phyloP scores from a whole-genome alignment of 495 filamentous ascomycete genomes.

The Aspergillus bertholletiae region DNA sequence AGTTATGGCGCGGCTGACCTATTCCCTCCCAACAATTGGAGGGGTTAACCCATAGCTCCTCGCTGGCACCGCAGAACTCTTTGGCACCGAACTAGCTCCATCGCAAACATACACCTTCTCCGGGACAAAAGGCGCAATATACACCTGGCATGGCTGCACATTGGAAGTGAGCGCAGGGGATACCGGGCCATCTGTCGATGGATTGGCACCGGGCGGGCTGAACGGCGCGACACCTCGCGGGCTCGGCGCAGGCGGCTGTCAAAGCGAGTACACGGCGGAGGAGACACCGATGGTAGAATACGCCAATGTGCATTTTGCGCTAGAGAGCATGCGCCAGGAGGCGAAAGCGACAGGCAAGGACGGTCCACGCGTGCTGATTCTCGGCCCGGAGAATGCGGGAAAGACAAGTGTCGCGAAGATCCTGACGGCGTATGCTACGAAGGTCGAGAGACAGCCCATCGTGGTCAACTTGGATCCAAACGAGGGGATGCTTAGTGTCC shows the following conservation, averaged over 20 bases:
- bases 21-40: conserved; percentile 13
- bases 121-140: conserved; percentile 81
- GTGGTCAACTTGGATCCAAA: conserved; percentile 83
- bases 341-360: conserved; percentile 46
- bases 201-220: conserved; percentile 12
- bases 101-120: conserved; percentile 78
- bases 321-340: conserved; percentile 62
- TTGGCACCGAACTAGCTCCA: conserved; percentile 88
- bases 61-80: conserved; percentile 85
- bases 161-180: conserved; percentile 67
- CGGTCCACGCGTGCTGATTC: conserved; percentile 79
- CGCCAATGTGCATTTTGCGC: conserved; percentile 81
- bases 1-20: conserved; percentile 13
- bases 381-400: conserved; percentile 76
- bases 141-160: conserved; percentile 84
- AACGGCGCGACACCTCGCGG: conserved; percentile 18
- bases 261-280: conserved; percentile 73
- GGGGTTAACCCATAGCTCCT: conserved; percentile 49
- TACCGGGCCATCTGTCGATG: conserved; percentile 38
- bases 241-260: conserved; percentile 48
- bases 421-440: conserved; percentile 76
- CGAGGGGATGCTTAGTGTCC: conserved; percentile 81
- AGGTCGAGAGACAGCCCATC: conserved; percentile 70
- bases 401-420: conserved; percentile 84
- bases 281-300: conserved; percentile 82